Conservation (phyloP, 2,329 filamentous ascomycete species). For the Colletotrichum gigasporum region DNA sequence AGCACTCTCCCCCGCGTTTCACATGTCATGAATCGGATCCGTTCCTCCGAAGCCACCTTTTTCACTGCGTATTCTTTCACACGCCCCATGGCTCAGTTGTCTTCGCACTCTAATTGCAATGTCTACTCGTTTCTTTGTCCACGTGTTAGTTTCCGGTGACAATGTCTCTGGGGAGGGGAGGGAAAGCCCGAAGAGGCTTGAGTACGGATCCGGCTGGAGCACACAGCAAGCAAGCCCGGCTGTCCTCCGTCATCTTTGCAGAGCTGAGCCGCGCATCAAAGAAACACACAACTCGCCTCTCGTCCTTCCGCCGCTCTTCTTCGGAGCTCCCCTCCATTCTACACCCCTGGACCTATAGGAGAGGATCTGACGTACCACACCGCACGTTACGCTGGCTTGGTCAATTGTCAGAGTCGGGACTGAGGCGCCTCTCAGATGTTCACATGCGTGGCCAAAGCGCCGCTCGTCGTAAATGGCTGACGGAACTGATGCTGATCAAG, state of each 20-base stretch:
- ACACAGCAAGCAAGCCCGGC: not conserved
- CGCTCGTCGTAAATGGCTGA: conserved; percentile 16
- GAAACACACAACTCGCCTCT: not conserved
- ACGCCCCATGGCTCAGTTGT: not conserved
- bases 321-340: not conserved
- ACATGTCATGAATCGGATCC: conserved; percentile 14
- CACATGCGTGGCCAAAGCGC: conserved; percentile 28
- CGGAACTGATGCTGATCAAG: conserved; percentile 8
- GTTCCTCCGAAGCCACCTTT: not conserved
- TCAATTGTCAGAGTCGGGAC: not conserved
- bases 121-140: not conserved
- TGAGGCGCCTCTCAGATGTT: conserved; percentile 14
- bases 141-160: not conserved
- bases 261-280: too few relatives aligned
- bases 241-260: not conserved
- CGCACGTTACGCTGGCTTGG: not conserved
- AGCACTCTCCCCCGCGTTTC: conserved; percentile 14
- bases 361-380: not conserved
- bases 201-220: not conserved
- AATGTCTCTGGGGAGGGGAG: not conserved
- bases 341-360: not conserved
- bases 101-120: not conserved
- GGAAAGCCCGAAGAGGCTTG: not conserved
- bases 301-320: not conserved
- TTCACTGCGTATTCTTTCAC: not conserved